Evolutionary conservation across 257 asterid species (phyloP), one percentile per base, ranked within the genome.

Genomic region (Euphrasia confusa): DNA sequence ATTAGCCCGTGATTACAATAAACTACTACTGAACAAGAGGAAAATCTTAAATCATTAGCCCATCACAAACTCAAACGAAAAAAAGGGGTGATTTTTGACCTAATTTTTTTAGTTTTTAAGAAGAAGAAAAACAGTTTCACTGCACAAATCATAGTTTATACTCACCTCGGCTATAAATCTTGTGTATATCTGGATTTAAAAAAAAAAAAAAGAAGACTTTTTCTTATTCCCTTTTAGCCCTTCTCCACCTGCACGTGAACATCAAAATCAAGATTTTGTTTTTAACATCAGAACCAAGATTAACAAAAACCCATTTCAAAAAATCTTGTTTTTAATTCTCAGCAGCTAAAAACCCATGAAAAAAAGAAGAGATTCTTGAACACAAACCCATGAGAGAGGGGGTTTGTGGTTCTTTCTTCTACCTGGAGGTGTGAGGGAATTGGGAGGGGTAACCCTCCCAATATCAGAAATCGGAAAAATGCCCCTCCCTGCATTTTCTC

Each of bases 201-300:
- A 61, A 60, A 40, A 59, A 72, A 81, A 84, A 61, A 60, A 40
- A 59, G 45, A 17, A 64, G 24, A 61, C 15, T 54, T 68, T 52
- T 50, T 68, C 49, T 17, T 17, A 11, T 37, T 39, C 57, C 66
- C 30, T 55, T 61, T 52, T 40, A 61, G 13, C 52, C 64, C 66
- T 47, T 45, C 63, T 47, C 40, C 79, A 55, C 44, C 35, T 35
- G 42, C 73, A 66, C 42, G 64, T 13, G 66, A 69, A 75, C 67
- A 58, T 78, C 71, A 56, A 84, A 73, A 53, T 74, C 78, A 68
- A 85, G 77, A 74, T 80, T 73, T n/a, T n/a, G n/a, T n/a, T n/a
- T n/a, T n/a, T n/a, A 69, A 75, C 67, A 58, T 78, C 71, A 56
- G 82, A 73, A 53, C 72, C 78, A 68, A 85, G 77, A 74, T 80